Base-by-base conservation (phyloP, 2,329 filamentous ascomycete species). In the Arthroderma uncinatum region DNA sequence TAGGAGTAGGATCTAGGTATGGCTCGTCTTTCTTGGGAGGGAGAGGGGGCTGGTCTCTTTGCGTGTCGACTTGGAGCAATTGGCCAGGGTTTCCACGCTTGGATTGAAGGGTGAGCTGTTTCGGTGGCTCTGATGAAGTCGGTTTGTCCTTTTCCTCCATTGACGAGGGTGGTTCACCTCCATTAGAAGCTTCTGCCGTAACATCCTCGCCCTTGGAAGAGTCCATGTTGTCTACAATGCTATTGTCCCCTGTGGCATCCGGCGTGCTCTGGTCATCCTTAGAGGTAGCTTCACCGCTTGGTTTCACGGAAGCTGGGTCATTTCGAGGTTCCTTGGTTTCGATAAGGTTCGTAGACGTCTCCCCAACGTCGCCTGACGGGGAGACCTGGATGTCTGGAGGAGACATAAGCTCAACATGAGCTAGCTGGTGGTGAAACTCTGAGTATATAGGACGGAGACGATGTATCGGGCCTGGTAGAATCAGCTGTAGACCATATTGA, bases 21-120 rank as follows among this genome's bases (percentile, higher is more conserved):
- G 71, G 68, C 53, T 77, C 73, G 63, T 81, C 78, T 64, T 78
- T 78, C 1, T 74, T 72, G 2, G 78, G 75, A 2, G 72, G 77
- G 2, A 76, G 72, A 50, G 78, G 77, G 30, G 77, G 76, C 12
- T 63, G 58, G 19, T 65, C 65, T 28, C 58, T 25, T 42, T 57
- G 36, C 9, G 57, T 58, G 3, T 59, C 30, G 21, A 59, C 34
- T 4, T 44, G 54, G 8, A 59, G 48, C 42, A 55, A 30, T 19
- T 52, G 57, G 16, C 28, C 34, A 25, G 25, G 37, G 19, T 53
- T 44, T n/a, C 36, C 34, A 37, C 54, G 42, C 23, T 50, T 57
- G 14, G 40, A 53, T 8, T 53, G 59, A 33, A 61, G 34, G 4
- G 59, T 56, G 8, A 60, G 42, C 52, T 54, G 19, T 19, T 42